Evolutionary conservation across 306 rosid species (phyloP).

Genomic region (Senna tora): DNA sequence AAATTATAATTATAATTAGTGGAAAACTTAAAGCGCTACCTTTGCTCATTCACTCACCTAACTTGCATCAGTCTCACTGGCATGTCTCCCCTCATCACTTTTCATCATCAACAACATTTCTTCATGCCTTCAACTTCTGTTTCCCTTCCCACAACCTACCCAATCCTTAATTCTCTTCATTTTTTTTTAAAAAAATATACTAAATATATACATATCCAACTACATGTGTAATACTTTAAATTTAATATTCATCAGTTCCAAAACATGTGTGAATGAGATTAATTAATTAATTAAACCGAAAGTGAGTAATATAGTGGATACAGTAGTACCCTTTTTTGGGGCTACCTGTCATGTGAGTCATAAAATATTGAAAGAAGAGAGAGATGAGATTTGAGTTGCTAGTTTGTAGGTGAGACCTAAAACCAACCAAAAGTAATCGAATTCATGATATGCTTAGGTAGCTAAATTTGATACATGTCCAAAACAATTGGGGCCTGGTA

Average conservation of each 20-base stretch:
- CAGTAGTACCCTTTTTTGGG: neutral
- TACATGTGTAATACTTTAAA: too few species aligned
- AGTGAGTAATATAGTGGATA: neutral
- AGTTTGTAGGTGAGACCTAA: neutral
- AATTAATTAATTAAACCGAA: too few species aligned
- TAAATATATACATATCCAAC: too few species aligned
- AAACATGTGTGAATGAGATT: too few species aligned
- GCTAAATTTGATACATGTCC: neutral
- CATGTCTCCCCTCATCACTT: neutral
- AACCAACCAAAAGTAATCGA: neutral
- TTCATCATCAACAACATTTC: neutral
- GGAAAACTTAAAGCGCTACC: neutral
- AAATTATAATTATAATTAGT: neutral
- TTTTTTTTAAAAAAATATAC: too few species aligned
- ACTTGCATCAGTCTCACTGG: neutral
- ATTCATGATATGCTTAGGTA: neutral
- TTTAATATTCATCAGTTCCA: too few species aligned
- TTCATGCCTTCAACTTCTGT: neutral
- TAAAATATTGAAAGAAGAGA: neutral
- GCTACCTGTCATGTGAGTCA: neutral
- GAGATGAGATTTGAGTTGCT: neutral
- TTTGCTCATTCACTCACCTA: neutral
- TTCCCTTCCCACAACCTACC: neutral
- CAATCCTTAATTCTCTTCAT: too few species aligned
- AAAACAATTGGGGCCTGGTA: neutral